phyloP scores from a whole-genome alignment of 2,329 filamentous ascomycete species.

The Gremmenia infestans region DNA sequence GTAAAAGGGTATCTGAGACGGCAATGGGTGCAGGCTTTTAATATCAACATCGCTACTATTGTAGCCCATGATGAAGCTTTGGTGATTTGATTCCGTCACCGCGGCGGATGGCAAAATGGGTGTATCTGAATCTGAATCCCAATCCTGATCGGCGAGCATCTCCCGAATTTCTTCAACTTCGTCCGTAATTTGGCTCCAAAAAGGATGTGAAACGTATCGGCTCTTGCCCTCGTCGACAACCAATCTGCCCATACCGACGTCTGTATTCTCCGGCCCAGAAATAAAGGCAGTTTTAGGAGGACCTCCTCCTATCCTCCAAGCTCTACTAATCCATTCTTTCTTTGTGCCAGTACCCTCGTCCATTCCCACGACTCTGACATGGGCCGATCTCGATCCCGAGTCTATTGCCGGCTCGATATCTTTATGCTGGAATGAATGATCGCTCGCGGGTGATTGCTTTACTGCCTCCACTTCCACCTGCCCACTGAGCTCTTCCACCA shows the following conservation, averaged over 20 bases:
- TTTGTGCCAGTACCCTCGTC: conserved; percentile 25
- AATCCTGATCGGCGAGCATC: conserved; percentile 27
- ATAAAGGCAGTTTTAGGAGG: conserved; percentile 21
- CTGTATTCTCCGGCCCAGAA: conserved; percentile 39
- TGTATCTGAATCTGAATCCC: conserved; percentile 23
- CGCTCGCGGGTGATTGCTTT: conserved; percentile 25
- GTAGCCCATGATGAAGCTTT: conserved; percentile 69
- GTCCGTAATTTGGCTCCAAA: conserved; percentile 70
- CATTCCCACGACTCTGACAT: conserved; percentile 25
- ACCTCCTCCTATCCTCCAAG: conserved; percentile 21
- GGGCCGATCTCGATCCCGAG: conserved; percentile 3
- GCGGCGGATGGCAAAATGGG: conserved; percentile 37
- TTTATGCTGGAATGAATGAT: conserved; percentile 16
- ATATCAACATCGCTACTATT: conserved; percentile 66
- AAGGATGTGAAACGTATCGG: conserved; percentile 70
- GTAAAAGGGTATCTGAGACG: conserved; percentile 60
- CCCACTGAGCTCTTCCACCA: conserved; percentile 64
- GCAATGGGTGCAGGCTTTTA: conserved; percentile 56
- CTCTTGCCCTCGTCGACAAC: conserved; percentile 65
- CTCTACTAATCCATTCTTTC: conserved; percentile 22
- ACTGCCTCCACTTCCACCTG: conserved; percentile 42
- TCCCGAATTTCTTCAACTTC: conserved; percentile 42
- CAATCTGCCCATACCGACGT: conserved; percentile 50
- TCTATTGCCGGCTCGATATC: conserved; percentile 3
- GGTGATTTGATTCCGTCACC: conserved; percentile 60